Evolutionary conservation across 495 filamentous ascomycete genomes (phyloP).

Genomic region (Achaetomiella virescens): DNA sequence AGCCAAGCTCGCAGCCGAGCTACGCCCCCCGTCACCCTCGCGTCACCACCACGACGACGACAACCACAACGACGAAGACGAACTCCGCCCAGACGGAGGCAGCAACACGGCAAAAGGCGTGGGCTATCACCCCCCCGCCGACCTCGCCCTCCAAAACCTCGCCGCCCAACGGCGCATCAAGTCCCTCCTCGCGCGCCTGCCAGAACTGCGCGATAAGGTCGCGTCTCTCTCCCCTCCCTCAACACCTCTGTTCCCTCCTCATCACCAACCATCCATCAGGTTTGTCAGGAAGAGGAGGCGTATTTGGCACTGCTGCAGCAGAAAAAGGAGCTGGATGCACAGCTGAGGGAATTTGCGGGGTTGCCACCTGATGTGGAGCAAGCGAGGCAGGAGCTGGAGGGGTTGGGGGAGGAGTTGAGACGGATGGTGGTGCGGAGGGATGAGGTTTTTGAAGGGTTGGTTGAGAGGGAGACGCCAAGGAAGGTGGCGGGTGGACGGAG

Average conservation of each 20-base stretch:
- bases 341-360: constrained; percentile 56
- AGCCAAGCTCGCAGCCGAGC: neutral
- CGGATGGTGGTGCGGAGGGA: constrained; percentile 55
- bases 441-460: constrained; percentile 58
- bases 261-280: constrained; percentile 40
- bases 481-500: constrained; percentile 19
- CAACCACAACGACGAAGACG: neutral
- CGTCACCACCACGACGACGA: neutral
- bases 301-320: constrained; percentile 44
- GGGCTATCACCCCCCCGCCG: constrained; percentile 44
- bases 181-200: constrained; percentile 49
- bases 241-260: constrained; percentile 11
- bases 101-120: neutral
- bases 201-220: constrained; percentile 44
- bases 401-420: constrained; percentile 54
- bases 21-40: constrained; percentile 1
- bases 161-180: constrained; percentile 60
- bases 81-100: neutral
- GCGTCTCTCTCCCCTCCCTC: constrained; percentile 23
- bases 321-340: constrained; percentile 52
- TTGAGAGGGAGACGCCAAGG: constrained; percentile 46
- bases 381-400: constrained; percentile 60
- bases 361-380: constrained; percentile 62
- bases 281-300: constrained; percentile 47
- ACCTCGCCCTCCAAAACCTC: constrained; percentile 52